phyloP scores from a whole-genome alignment of 1,284 basidiomycete species.

The Cutaneotrichosporon sp. region DNA sequence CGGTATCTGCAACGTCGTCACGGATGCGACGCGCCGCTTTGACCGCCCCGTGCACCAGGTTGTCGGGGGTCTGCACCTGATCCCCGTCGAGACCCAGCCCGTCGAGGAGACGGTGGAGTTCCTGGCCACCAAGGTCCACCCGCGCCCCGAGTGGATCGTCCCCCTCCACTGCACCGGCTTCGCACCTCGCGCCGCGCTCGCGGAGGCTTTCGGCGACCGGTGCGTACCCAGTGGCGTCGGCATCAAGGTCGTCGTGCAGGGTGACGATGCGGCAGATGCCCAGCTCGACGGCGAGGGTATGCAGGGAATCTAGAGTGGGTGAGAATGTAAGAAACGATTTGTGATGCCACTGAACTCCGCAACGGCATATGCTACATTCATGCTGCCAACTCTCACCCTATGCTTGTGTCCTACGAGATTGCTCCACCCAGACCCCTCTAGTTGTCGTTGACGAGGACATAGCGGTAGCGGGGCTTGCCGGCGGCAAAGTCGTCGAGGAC shows the following conservation, averaged over 20 bases:
- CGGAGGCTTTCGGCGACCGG: constrained; percentile 66
- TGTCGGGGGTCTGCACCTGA: constrained; percentile 77
- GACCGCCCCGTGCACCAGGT: constrained; percentile 75
- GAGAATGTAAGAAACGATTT: neutral
- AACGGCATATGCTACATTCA: neutral
- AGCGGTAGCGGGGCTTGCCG: constrained; percentile 56
- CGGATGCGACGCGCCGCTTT: constrained; percentile 64
- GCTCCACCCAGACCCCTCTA: neutral
- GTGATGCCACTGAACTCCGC: neutral
- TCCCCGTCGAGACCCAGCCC: constrained; percentile 63
- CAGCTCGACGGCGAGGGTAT: constrained; percentile 20
- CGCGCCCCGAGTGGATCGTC: constrained; percentile 67
- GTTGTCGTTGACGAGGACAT: constrained; percentile 55
- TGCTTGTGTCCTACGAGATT: neutral
- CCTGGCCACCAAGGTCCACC: constrained; percentile 62
- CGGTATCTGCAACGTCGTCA: constrained; percentile 77
- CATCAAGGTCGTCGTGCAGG: constrained; percentile 59
- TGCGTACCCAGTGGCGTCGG: constrained; percentile 71
- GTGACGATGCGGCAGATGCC: constrained; percentile 40
- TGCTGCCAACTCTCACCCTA: neutral
- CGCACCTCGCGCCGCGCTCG: constrained; percentile 66
- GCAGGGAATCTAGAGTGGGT: neutral
- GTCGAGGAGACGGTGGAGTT: constrained; percentile 71
- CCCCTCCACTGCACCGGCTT: constrained; percentile 85
- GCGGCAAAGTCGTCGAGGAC: constrained; percentile 55